Evolutionary conservation across 805 yeast genomes (phyloP), one percentile per base, ranked within the genome.

Genomic region (Schwanniomyces sp.): DNA sequence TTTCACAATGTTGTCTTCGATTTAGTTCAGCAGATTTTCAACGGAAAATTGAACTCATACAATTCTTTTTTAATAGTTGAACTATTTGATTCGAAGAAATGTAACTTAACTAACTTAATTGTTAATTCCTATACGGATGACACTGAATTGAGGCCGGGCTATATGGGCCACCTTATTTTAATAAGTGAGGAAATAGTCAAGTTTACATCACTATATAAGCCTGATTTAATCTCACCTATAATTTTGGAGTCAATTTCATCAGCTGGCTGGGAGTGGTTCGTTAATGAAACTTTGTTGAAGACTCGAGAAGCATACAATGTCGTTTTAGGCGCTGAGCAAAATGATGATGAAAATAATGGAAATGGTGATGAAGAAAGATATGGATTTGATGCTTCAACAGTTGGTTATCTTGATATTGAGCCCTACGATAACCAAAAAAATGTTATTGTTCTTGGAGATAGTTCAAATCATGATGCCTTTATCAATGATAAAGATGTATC

Each of bases 1-100:
- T 79, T 94, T 74, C 99, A 94, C 67, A 94, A 92, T 61, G 99
- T 94, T 48, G 96, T 94, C 7, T 94, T 92, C 74, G 99, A 94
- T 68, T 82, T 94, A 52, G 86, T 94, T 28, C 99, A 94, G 66
- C 99, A 94, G 64, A 83, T 94, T 16, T 80, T 94, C 64, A 91
- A 90, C 65, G 98, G 97, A 76, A 92, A 88, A 53, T 80, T 86
- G 50, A 92, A 96, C 11, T 91, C 86, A 58, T 92, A 91, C 69
- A 84, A 86, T 52, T 91, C 77, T 2, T 73, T 73, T 47, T 59
- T 73, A 45, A 72, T 73, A 41, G 61, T 63, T n/a, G 64, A 63
- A 39, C 45, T 65, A 18, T 65, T 65, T 43, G 52, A 54, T 36
- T 27, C 40, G 10, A 55, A 55, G 6, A 51, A 53, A 16, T 55